Conservation (phyloP, 805 yeast genomes). For the Cyberlindnera bimundalis region DNA sequence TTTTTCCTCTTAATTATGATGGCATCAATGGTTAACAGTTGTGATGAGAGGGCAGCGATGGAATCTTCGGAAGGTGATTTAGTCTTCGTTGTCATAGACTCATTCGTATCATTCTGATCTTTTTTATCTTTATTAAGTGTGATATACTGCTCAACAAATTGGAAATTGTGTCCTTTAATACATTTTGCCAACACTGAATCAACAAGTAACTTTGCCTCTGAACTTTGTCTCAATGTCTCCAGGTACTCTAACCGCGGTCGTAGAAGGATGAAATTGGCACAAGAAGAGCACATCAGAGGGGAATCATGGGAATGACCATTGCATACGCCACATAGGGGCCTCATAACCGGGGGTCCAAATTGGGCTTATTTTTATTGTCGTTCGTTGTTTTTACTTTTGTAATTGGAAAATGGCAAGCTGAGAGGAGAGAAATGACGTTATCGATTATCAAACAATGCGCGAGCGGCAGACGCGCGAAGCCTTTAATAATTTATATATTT, state of each 20-base stretch:
- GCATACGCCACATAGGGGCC: constrained; percentile 8
- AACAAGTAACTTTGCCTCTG: constrained; percentile 8
- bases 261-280: constrained; percentile 15
- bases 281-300: constrained; percentile 15
- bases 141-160: constrained; percentile 14
- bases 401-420: too few species aligned
- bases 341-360: too few species aligned
- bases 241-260: constrained; percentile 18
- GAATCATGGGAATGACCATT: constrained; percentile 3
- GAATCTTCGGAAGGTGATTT: constrained; percentile 5
- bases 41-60: constrained; percentile 24
- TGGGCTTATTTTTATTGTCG: too few species aligned
- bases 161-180: constrained; percentile 14
- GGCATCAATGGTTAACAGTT: constrained; percentile 24
- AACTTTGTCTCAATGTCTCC: constrained; percentile 7
- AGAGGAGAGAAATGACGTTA: background rate
- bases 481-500: too few species aligned
- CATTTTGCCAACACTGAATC: constrained; percentile 17
- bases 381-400: too few species aligned
- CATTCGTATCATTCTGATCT: too few species aligned
- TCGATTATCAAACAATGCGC: background rate
- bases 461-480: too few species aligned
- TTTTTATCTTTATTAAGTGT: background rate
- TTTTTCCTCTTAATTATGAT: constrained; percentile 17
- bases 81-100: constrained; percentile 5